Evolutionary conservation across 169 alveolate species (phyloP).

Genomic region (Cyclospora cayetanensis): DNA sequence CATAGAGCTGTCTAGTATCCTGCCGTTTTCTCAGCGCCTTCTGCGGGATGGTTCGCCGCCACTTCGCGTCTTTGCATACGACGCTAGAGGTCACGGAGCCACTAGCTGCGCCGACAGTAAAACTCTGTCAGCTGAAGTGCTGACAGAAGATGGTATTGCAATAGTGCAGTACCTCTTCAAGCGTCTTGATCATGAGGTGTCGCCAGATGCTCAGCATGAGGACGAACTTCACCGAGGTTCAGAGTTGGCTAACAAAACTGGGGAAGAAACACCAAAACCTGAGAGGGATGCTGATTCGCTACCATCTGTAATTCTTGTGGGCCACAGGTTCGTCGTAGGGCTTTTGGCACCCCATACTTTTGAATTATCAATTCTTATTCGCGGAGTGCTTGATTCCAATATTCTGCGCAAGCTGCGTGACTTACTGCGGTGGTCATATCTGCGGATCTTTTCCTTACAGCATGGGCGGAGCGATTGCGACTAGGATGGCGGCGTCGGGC

Average conservation of each 20-base stretch:
- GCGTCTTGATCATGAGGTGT: not conserved
- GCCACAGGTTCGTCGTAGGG: constrained; percentile 56
- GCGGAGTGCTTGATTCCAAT: not conserved
- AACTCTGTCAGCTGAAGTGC: constrained; percentile 57
- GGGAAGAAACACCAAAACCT: not conserved
- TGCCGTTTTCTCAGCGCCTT: constrained; percentile 36
- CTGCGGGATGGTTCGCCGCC: constrained; percentile 45
- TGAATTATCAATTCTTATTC: not conserved
- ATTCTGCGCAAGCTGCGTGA: no score
- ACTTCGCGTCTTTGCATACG: constrained; percentile 66
- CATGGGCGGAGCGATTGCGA: constrained; percentile 74
- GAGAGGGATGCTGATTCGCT: constrained; percentile 34
- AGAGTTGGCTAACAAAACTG: not conserved
- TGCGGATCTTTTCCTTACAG: constrained; percentile 22
- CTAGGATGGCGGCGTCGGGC: constrained; percentile 70
- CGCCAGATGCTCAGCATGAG: not conserved
- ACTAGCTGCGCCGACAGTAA: constrained; percentile 64
- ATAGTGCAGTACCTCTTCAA: constrained; percentile 41
- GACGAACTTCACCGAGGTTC: not conserved
- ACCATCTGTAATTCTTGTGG: constrained; percentile 60
- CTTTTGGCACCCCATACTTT: not conserved
- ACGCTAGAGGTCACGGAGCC: constrained; percentile 70
- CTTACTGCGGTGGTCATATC: not conserved
- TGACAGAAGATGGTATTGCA: constrained; percentile 66
- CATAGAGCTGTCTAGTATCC: no score